A percentile compares a stretch with the other conserved stretches of the same genome.
These are phyloP conservation scores for Aspergillus niger DNA, from an alignment of 2,329 filamentous ascomycete genomes.

Conservation along the genomic window DNA sequence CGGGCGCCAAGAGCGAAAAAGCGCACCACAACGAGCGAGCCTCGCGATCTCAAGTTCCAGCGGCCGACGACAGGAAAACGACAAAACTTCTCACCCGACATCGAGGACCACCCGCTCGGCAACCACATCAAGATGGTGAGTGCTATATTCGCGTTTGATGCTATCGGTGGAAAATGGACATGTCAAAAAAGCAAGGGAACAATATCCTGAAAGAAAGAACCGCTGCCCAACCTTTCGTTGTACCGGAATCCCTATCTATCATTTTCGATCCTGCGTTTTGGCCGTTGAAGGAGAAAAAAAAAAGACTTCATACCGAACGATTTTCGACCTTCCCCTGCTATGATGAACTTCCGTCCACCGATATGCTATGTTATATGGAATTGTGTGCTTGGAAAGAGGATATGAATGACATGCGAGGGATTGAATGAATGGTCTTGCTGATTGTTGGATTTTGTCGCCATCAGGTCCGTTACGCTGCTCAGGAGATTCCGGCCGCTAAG, in stretches of 20 bases:
- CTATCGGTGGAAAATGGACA: constrained; percentile 8
- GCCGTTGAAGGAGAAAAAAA: not conserved
- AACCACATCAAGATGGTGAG: constrained; percentile 52
- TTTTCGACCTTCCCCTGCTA: constrained; percentile 4
- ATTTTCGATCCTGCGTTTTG: constrained; percentile 13
- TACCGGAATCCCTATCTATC: constrained; percentile 9
- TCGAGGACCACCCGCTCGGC: constrained; percentile 46
- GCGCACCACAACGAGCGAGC: constrained; percentile 39
- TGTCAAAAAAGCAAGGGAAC: constrained; percentile 1
- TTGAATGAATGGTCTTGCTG: constrained; percentile 27
- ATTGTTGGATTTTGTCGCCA: constrained; percentile 25
- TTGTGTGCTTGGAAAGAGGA: constrained; percentile 4
- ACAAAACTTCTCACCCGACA: constrained; percentile 43
- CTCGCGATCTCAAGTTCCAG: constrained; percentile 34
- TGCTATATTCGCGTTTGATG: constrained; percentile 23
- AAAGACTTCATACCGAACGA: constrained; percentile 8
- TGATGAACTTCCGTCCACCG: not conserved
- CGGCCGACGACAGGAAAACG: constrained; percentile 41
- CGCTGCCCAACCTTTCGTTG: constrained; percentile 6
- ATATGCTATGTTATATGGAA: not conserved
- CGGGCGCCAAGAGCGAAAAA: constrained; percentile 44
- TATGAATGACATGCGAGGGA: constrained; percentile 6
- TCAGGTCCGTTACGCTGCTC: constrained; percentile 95
- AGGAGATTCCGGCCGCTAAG: constrained; percentile 83
- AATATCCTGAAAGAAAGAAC: not conserved